Base-by-base conservation (phyloP, 2,329 filamentous ascomycete genomes). In the Aspergillus persii region DNA sequence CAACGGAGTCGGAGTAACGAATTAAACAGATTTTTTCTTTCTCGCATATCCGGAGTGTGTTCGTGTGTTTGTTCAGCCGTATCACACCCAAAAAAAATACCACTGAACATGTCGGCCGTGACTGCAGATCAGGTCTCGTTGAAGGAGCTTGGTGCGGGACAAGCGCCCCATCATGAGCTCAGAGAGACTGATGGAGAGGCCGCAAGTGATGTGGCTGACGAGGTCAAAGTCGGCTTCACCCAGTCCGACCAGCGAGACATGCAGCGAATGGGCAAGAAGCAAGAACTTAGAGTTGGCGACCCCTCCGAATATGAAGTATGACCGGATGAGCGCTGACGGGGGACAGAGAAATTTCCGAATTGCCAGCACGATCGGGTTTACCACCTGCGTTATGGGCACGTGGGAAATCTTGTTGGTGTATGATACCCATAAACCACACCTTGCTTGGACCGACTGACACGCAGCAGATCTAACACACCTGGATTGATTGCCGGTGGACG, bases 181-280 rank as follows among this genome's bases (percentile, higher is more conserved):
- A 12, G 9, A 1, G 44, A 39, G 1, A 12, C 30, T 8, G 41
- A 49, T 23, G 26, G 7, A 30, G 46, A 36, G 23, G 53, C 18
- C 29, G 27, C 11, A 11, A n/a, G 9, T 2, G 18, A 49, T 27
- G 6, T 49, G 9, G 11, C 30, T 18, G 7, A 55, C 12, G 53
- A 49, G 2, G 44, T 49, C 3, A 55, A 49, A n/a, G 15, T 11
- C 2, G 53, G 53, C 15, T 55, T 49, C 36, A 55, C 53, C 0
- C 2, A 31, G 3, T 33, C 46, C 8, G 53, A 55, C 12, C 53
- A 55, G 12, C 46, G 29, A 8, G 53, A 55, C 33, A 55, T 49
- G 53, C 44, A 49, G 12, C 53, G 53, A 8, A 49, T 55, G 53
- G 53, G 44, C 3, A 55, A 55, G n/a, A 55, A 49, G 5, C 53